Percentiles rank a stretch among this genome's conserved stretches.
These are phyloP conservation scores for Aureobasidium namibiae DNA, from an alignment of 2,329 filamentous ascomycete genomes.

Conservation along the genomic window DNA sequence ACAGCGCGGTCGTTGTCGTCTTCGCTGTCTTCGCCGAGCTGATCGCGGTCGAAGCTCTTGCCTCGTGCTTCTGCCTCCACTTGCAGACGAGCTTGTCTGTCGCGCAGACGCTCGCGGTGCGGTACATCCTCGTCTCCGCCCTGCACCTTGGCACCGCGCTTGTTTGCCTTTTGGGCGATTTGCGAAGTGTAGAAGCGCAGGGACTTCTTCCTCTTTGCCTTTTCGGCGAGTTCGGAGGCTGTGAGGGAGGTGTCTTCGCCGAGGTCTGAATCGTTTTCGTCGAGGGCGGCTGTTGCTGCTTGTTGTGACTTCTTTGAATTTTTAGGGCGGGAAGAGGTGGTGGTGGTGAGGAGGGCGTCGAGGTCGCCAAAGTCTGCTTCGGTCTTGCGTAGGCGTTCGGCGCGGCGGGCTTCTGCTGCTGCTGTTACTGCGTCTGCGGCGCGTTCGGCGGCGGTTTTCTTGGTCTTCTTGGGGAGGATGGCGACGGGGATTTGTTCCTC, in stretches of 20 bases:
- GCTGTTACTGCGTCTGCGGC: conserved; percentile 46
- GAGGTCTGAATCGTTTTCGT: conserved; percentile 73
- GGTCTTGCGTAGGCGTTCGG: conserved; percentile 45
- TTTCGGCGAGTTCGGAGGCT: conserved; percentile 71
- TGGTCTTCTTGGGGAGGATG: conserved; percentile 26
- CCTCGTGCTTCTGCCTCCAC: conserved; percentile 82
- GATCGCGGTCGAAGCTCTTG: conserved; percentile 56
- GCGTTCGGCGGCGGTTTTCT: conserved; percentile 40
- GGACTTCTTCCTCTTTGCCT: conserved; percentile 81
- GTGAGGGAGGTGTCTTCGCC: conserved; percentile 81
- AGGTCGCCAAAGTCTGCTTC: conserved; percentile 69
- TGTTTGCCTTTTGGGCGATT: conserved; percentile 89
- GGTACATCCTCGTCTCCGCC: conserved; percentile 79
- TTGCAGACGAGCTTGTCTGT: conserved; percentile 78
- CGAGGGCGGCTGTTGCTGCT: conserved; percentile 18
- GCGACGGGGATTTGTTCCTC: conserved; percentile 26
- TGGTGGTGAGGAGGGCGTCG: conserved; percentile 53
- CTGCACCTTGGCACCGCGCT: conserved; percentile 62
- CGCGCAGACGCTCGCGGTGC: conserved; percentile 77
- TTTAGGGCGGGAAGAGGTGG: conserved; percentile 24
- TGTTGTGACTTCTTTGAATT: conserved; percentile 17
- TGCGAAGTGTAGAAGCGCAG: conserved; percentile 98
- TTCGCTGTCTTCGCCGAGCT: conserved; percentile 57
- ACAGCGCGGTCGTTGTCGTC: conserved; percentile 55
- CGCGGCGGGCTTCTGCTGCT: conserved; percentile 45